Evolutionary conservation across 108 stramenopile species (phyloP).

Genomic region (Skeletonema costatum): DNA sequence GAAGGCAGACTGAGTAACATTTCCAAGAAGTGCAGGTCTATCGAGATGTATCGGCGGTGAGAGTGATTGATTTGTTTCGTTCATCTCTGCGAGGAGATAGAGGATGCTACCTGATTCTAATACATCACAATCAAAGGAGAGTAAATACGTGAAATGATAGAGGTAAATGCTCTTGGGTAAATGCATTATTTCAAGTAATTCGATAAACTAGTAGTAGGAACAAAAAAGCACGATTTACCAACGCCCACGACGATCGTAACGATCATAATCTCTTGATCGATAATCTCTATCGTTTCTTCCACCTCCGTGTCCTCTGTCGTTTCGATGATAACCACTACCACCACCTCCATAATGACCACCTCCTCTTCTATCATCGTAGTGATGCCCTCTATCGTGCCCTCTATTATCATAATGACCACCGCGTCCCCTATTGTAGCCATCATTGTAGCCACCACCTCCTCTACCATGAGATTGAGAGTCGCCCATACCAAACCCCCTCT

Average conservation of each 20-base stretch:
- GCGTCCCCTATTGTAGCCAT: constrained; percentile 33
- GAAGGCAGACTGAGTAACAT: too few species aligned
- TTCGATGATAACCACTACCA: constrained; percentile 14
- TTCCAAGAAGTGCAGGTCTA: too few species aligned
- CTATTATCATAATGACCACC: constrained; percentile 30
- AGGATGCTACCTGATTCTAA: too few species aligned
- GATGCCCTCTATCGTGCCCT: constrained; percentile 18
- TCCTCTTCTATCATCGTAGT: constrained; percentile 40
- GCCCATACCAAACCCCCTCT: constrained; percentile 39
- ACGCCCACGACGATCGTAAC: constrained; percentile 1
- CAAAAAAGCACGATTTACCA: neutral
- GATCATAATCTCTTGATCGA: constrained; percentile 7
- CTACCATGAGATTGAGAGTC: constrained; percentile 36
- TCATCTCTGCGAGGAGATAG: too few species aligned
- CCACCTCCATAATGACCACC: constrained; percentile 26
- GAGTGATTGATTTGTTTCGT: too few species aligned
- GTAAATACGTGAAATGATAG: too few species aligned
- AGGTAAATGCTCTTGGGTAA: too few species aligned
- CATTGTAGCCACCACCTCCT: constrained; percentile 36
- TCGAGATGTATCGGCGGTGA: too few species aligned
- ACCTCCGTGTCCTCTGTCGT: constrained; percentile 13
- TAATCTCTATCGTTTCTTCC: constrained; percentile 14
- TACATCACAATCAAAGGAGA: too few species aligned
- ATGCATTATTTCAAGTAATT: too few species aligned
- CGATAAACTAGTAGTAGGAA: too few species aligned